Evolutionary conservation across 306 rosid species (phyloP).

Genomic region (Arachis stenosperma): DNA sequence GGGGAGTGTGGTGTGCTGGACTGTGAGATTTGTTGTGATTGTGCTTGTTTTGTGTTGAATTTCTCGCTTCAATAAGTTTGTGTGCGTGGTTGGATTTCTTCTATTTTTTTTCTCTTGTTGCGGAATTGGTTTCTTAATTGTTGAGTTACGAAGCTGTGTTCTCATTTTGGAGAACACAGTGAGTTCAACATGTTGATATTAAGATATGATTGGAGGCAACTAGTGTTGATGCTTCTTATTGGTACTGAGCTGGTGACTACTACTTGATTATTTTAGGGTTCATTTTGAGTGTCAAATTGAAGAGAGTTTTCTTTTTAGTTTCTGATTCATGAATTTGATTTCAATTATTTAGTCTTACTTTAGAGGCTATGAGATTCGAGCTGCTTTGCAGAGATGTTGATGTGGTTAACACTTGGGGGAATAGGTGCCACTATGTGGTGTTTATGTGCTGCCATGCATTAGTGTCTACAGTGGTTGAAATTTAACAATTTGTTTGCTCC

Average conservation of each 20-base stretch:
- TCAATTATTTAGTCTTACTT: background rate
- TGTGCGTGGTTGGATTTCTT: too few species aligned
- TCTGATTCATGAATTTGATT: background rate
- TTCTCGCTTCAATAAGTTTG: too few species aligned
- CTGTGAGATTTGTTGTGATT: too few species aligned
- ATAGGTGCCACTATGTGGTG: background rate
- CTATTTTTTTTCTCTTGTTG: background rate
- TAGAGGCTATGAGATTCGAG: too few species aligned
- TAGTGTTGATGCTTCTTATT: background rate
- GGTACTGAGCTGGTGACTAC: too few species aligned
- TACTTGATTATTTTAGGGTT: background rate
- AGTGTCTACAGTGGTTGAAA: background rate
- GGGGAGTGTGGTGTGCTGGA: too few species aligned
- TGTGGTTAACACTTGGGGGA: background rate
- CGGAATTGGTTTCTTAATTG: slow-evolving; percentile 20
- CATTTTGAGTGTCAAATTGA: background rate
- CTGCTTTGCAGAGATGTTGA: background rate
- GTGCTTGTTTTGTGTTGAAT: too few species aligned
- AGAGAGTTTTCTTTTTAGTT: background rate
- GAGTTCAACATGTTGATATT: background rate
- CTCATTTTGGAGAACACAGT: slow-evolving; percentile 7
- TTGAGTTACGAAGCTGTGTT: background rate
- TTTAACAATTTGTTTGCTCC: background rate
- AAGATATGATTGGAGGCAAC: background rate
- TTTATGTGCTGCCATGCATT: background rate